A percentile compares a stretch with the other conserved stretches of the same genome.
These are phyloP conservation scores for Tetragonia tetragonoides DNA, from an alignment of 148 eudicot species.

Conservation along the genomic window DNA sequence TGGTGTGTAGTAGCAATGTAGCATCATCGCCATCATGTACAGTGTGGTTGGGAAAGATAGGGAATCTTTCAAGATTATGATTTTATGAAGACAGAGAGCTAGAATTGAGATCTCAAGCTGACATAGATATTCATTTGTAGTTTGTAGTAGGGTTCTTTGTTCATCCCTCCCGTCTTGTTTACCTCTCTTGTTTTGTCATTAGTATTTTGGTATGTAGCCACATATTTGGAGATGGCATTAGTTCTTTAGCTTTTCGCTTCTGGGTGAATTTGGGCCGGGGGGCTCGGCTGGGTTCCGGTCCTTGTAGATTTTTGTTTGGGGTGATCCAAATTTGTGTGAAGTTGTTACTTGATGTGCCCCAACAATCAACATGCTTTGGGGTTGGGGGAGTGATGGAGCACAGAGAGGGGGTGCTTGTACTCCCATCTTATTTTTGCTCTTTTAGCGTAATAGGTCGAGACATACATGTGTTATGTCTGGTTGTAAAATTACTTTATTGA, in stretches of 20 bases:
- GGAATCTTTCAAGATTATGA: constrained; percentile 4
- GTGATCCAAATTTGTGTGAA: constrained; percentile 13
- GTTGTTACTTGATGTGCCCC: constrained; percentile 14
- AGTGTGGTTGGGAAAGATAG: constrained; percentile 40
- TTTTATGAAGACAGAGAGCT: background rate
- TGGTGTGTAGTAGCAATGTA: constrained; percentile 26
- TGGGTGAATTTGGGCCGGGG: background rate
- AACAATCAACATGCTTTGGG: background rate
- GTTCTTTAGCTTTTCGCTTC: background rate
- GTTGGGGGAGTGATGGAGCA: constrained; percentile 19
- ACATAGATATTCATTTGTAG: constrained; percentile 23
- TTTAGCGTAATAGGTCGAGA: constrained; percentile 1
- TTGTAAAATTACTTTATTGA: constrained; percentile 22
- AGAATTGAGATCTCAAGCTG: constrained; percentile 27
- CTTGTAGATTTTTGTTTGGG: constrained; percentile 1
- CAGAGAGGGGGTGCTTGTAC: constrained; percentile 20
- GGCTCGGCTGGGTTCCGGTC: constrained; percentile 27
- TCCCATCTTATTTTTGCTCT: constrained; percentile 17
- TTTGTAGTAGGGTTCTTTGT: constrained; percentile 8
- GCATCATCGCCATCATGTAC: constrained; percentile 36
- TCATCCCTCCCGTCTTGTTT: background rate
- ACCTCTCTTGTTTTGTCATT: background rate
- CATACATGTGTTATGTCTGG: constrained; percentile 16
- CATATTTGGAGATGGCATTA: constrained; percentile 24
- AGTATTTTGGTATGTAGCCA: constrained; percentile 12